Evolutionary conservation across 2,329 filamentous ascomycete species (phyloP), one percentile per base, ranked within the genome.

Genomic region (Alternaria tenuissima): DNA sequence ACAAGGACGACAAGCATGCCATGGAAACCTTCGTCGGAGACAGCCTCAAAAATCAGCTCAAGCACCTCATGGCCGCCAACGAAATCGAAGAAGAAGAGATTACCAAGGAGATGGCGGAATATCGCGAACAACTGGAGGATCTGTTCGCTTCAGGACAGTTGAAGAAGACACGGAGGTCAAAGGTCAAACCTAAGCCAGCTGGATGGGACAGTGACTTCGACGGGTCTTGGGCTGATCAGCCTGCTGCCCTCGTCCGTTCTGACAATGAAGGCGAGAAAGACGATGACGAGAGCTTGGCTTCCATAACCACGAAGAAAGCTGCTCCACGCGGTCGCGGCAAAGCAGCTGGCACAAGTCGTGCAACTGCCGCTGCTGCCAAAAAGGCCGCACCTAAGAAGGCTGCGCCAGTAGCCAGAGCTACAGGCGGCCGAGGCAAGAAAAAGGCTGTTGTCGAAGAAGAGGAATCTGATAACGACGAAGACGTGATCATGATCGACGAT

Each of bases 1-100:
- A 94, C 76, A 98, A 98, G 68, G 93, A 97, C 67, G 95, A 99
- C 81, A 96, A 94, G 74, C 89, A 95, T 70, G 93, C 93, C 3
- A 93, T 98, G 89, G 77, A 82, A 63, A 77, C 74, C 12, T 84
- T 84, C 59, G 79, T 84, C 7, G 74, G 78, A 5, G 77, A 82
- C 5, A 81, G 77, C 63, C 70, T 84, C 28, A 71, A 73, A 14
- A 76, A 72, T 16, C 81, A 84, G 58, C 72, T 82, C 42, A 79
- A 81, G 58, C 75, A 82, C 61, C 62, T 83, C 12, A 73, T 82
- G 72, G 62, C 70, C 7, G 82, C 88, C 43, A 86, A 89, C 6
- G 87, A 91, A 46, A 83, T 86, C 0, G 88, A 90, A 20, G 87
- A 91, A 53, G 87, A 89, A 32, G 90, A 92, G 32, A 83, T 97